phyloP scores from a whole-genome alignment of 139 green algal genomes.

The Haematococcus sp. region DNA sequence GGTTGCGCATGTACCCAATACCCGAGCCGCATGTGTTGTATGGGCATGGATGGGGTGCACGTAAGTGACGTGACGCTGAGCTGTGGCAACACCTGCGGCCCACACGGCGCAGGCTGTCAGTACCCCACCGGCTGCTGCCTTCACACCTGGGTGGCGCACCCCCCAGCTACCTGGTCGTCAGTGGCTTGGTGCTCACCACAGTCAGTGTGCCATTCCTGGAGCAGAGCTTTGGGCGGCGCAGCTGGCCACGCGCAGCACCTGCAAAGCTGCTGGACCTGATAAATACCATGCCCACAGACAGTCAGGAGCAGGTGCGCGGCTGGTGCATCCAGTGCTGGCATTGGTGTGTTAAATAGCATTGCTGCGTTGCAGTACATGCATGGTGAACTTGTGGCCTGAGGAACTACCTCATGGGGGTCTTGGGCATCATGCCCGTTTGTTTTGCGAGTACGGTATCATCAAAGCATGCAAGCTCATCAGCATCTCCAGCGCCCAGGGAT shows the following conservation, averaged over 20 bases:
- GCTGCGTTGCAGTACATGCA: constrained; percentile 14
- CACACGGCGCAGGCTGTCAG: neutral
- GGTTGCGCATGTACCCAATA: no score
- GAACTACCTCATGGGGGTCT: no score
- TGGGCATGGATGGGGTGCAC: no score
- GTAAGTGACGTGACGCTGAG: no score
- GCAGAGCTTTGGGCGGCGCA: neutral
- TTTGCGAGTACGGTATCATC: no score
- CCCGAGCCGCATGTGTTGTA: no score
- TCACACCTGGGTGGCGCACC: neutral
- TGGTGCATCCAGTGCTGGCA: neutral
- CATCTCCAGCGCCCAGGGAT: no score
- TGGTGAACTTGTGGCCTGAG: neutral
- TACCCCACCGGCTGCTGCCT: constrained; percentile 19
- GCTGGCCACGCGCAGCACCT: neutral
- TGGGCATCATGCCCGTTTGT: no score
- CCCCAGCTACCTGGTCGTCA: neutral
- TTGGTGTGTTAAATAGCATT: neutral
- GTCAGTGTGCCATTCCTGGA: neutral
- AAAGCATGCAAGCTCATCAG: no score
- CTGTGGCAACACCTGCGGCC: no score
- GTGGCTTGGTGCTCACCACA: neutral
- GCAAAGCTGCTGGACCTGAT: neutral
- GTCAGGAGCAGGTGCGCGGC: no score
- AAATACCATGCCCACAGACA: neutral